A percentile compares a stretch with the other conserved stretches of the same genome.
These are phyloP conservation scores for Phytophthora pseudosyringae DNA, from an alignment of 352 stramenopile species.

Conservation along the genomic window DNA sequence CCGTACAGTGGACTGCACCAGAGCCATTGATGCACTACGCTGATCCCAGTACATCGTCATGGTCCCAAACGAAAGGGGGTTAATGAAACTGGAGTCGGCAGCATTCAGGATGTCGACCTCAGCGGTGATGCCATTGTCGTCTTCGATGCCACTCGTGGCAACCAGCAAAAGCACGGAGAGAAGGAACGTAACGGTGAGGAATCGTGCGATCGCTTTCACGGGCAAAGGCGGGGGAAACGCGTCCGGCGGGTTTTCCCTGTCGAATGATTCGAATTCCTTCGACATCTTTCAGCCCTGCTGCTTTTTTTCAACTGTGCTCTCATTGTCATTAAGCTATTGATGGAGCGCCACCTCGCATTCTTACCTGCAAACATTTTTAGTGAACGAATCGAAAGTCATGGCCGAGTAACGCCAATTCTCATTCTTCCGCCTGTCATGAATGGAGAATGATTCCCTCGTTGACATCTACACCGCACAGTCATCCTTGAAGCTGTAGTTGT, in stretches of 20 bases:
- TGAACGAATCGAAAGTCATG: background rate
- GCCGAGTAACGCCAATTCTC: too few species aligned
- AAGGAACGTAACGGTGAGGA: constrained; percentile 17
- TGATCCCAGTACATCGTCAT: constrained; percentile 71
- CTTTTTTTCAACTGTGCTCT: background rate
- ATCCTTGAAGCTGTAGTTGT: constrained; percentile 45
- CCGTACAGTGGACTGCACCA: constrained; percentile 31
- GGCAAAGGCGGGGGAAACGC: constrained; percentile 7
- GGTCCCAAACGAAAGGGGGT: constrained; percentile 47
- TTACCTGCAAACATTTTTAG: constrained; percentile 28
- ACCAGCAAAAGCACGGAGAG: constrained; percentile 21
- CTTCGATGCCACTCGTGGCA: constrained; percentile 19
- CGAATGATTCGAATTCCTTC: constrained; percentile 27
- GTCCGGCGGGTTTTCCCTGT: constrained; percentile 8
- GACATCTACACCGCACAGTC: constrained; percentile 37
- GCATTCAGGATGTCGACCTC: constrained; percentile 20
- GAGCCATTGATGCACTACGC: constrained; percentile 27
- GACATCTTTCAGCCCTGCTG: constrained; percentile 10
- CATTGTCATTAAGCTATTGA: background rate
- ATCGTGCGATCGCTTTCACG: constrained; percentile 16
- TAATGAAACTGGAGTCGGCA: constrained; percentile 12
- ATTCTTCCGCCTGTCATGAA: too few species aligned
- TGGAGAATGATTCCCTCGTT: background rate
- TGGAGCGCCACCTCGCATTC: constrained; percentile 2
- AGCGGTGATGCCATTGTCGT: constrained; percentile 6